A percentile compares a stretch with the other conserved stretches of the same genome.
phyloP scores from a whole-genome alignment of 2,329 filamentous ascomycete genomes.

The Fusarium burgessii region DNA sequence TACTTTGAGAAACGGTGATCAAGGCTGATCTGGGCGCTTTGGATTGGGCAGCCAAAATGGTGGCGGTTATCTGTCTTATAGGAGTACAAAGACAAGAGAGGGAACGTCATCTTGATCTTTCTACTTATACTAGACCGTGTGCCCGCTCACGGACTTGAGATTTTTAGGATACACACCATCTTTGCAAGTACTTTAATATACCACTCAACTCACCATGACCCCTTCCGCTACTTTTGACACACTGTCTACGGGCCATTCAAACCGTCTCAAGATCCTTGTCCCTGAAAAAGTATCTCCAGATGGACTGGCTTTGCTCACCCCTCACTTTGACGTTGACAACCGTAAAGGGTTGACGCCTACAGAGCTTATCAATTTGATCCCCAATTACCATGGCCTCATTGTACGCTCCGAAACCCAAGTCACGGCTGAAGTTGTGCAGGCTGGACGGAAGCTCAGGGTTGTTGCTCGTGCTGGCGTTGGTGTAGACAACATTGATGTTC shows the following conservation, averaged over 20 bases:
- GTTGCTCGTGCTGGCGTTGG: conserved; percentile 85
- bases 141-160: conserved; percentile 13
- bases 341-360: conserved; percentile 70
- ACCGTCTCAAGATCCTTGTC: conserved; percentile 70
- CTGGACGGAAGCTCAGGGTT: conserved; percentile 77
- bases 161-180: conserved; percentile 16
- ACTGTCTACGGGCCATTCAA: conserved; percentile 17
- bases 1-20: conserved; percentile 33
- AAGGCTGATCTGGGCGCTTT: conserved; percentile 19
- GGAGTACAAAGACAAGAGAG: conserved; percentile 26
- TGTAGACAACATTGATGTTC: conserved; percentile 85
- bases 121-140: conserved; percentile 32
- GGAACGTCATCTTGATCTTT: conserved; percentile 34
- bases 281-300: conserved; percentile 86
- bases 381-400: conserved; percentile 79
- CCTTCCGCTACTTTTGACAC: conserved; percentile 46
- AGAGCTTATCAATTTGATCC: conserved; percentile 75
- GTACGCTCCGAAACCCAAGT: conserved; percentile 87
- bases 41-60: conserved; percentile 33
- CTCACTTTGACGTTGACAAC: conserved; percentile 77
- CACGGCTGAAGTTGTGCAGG: conserved; percentile 73
- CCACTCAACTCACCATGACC: conserved; percentile 41
- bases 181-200: conserved; percentile 24
- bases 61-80: conserved; percentile 33
- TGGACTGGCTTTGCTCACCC: conserved; percentile 75